Conservation (phyloP, 2,329 filamentous ascomycete genomes). For the Apiospora marii region DNA sequence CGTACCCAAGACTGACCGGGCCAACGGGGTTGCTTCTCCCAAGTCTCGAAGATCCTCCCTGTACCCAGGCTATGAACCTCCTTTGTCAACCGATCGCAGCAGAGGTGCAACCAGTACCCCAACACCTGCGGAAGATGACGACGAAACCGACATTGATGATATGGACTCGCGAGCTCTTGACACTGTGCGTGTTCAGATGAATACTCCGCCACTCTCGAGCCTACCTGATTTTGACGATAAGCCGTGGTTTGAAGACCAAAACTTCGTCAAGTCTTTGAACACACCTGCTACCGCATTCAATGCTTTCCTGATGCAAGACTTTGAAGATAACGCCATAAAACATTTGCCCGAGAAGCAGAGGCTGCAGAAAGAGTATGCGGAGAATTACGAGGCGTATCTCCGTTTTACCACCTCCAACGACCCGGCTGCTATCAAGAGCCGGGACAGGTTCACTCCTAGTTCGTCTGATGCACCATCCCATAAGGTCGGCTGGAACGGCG, state of each 20-base stretch:
- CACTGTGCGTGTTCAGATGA: constrained; percentile 58
- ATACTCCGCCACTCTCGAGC: constrained; percentile 62
- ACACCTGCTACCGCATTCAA: constrained; percentile 48
- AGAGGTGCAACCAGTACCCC: constrained; percentile 51
- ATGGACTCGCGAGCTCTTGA: constrained; percentile 59
- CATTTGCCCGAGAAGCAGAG: constrained; percentile 49
- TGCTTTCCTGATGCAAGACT: constrained; percentile 54
- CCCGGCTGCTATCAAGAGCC: constrained; percentile 60
- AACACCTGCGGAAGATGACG: constrained; percentile 58
- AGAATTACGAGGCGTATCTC: constrained; percentile 60
- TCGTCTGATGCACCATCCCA: constrained; percentile 44
- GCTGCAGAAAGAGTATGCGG: constrained; percentile 51
- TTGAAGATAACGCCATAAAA: constrained; percentile 51
- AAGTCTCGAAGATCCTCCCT: constrained; percentile 32
- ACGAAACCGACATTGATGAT: constrained; percentile 63
- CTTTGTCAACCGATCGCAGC: constrained; percentile 37
- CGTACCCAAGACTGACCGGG: constrained; percentile 27
- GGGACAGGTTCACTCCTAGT: constrained; percentile 58
- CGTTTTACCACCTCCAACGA: constrained; percentile 64
- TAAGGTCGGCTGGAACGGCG: constrained; percentile 52
- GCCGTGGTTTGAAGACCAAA: constrained; percentile 57
- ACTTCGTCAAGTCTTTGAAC: constrained; percentile 53
- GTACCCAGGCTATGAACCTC: constrained; percentile 39
- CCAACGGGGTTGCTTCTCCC: constrained; percentile 28
- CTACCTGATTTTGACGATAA: constrained; percentile 56